Conservation (phyloP, 768 basidiomycete species). For the Boletellus sp. region DNA sequence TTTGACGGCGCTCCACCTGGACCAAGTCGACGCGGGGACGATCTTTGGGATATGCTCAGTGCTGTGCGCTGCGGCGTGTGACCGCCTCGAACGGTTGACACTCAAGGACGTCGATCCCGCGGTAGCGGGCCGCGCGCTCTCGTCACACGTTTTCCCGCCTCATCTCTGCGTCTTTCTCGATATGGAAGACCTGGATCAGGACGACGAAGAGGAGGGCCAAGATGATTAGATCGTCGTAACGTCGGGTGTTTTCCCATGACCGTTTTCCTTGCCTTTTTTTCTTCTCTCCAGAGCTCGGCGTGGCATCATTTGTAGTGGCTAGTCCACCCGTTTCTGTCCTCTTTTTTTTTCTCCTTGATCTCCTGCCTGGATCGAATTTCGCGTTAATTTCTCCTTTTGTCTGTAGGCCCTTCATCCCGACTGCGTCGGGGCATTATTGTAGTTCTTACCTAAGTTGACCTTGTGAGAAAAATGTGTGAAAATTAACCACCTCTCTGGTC, state of each 20-base stretch:
- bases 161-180: conserved; percentile 17
- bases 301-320: background rate
- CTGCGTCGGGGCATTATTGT: background rate
- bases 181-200: conserved; percentile 2
- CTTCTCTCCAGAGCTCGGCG: background rate
- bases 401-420: background rate
- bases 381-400: background rate
- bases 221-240: background rate
- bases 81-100: conserved; percentile 7
- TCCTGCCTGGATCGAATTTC: background rate
- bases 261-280: background rate
- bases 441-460: too few relatives aligned
- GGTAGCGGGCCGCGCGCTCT: conserved; percentile 1
- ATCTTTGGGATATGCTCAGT: conserved; percentile 5
- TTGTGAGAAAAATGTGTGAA: too few relatives aligned
- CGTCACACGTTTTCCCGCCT: conserved; percentile 2
- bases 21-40: conserved; percentile 1
- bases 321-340: too few relatives aligned
- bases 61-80: background rate
- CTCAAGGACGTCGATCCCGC: conserved; percentile 9
- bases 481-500: too few relatives aligned
- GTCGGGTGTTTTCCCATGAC: background rate
- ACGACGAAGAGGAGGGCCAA: background rate
- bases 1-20: conserved; percentile 7
- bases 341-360: background rate